Base-by-base conservation (phyloP, 2,329 filamentous ascomycete species). In the Ophiostoma ulmi region DNA sequence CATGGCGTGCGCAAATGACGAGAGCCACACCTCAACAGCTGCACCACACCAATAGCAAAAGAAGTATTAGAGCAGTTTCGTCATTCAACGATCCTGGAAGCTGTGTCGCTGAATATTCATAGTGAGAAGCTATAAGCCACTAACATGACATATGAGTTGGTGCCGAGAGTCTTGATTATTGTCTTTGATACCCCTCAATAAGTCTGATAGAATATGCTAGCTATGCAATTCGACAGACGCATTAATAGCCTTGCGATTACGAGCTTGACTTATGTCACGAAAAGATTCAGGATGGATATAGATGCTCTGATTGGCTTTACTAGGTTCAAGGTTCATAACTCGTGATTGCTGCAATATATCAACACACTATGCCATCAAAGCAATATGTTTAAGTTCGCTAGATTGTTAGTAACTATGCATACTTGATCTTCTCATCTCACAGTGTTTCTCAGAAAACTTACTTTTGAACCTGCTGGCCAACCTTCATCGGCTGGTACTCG, bases 381-480 rank as follows among this genome's bases (percentile, higher is more conserved):
- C 83, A 75, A 86, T 86, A 69, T 86, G 83, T 74, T 84, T 85
- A 3, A 87, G 77, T 73, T 87, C 85, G 70, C 78, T 79, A 52
- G 11, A 48, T 14, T 67, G 74, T 72, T 41, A 67, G 72, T 38
- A 75, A 48, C 2, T 31, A 7, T 5, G 17, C 6, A 7, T 20
- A 20, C 44, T 48, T 48, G 17, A 6, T 20, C 17, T 20, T 17
- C 20, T n/a, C 5, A 5, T 6, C 20, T n/a, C 5, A 48, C 3
- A 20, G 5, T 6, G 17, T 44, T 3, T 44, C 14, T 14, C 7
- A 20, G 35, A 36, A 14, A 31, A 80, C 84, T 75, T 74, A 87
- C 85, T 80, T 81, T 74, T 87, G 81, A 17, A 88, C 86, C 77
- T 87, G 85, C 71, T 86, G 79, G 2, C 86, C 86, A 14, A 88